Evolutionary conservation across 176 grass and related monocot genomes (phyloP).

Genomic region (Eleusine coracana): DNA sequence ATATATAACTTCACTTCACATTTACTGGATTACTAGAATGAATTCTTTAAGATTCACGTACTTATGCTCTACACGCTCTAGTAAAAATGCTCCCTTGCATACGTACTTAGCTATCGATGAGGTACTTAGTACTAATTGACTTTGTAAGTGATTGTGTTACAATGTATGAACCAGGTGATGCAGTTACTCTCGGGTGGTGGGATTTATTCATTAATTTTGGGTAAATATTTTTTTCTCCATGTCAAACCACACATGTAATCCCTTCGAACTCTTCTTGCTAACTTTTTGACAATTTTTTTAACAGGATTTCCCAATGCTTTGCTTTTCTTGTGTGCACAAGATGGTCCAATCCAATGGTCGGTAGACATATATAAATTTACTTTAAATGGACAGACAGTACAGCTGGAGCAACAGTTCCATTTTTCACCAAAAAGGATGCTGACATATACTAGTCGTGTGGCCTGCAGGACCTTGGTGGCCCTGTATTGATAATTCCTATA

Average conservation of each 20-base stretch:
- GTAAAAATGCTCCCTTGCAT: constrained; percentile 11
- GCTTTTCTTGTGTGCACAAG: constrained; percentile 69
- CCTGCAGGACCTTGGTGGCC: constrained; percentile 68
- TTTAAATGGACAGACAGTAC: constrained; percentile 29
- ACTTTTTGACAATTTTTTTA: constrained; percentile 27
- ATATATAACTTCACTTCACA: constrained; percentile 1
- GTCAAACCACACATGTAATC: constrained; percentile 22
- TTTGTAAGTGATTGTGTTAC: constrained; percentile 15
- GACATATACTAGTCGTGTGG: constrained; percentile 44
- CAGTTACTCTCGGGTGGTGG: constrained; percentile 76
- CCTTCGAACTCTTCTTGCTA: constrained; percentile 20
- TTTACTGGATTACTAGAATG: neutral
- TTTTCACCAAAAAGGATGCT: constrained; percentile 45
- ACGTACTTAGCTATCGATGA: constrained; percentile 3
- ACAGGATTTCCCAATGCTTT: constrained; percentile 78
- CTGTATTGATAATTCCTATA: constrained; percentile 68
- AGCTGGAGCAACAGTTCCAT: constrained; percentile 39
- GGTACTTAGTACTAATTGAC: constrained; percentile 17
- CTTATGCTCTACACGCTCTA: constrained; percentile 30
- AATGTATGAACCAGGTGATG: constrained; percentile 57
- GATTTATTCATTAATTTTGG: constrained; percentile 90
- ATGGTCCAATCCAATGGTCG: constrained; percentile 74
- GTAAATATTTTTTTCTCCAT: constrained; percentile 43
- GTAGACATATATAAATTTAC: constrained; percentile 40
- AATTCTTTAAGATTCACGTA: constrained; percentile 11